phyloP scores from a whole-genome alignment of 768 basidiomycete species.

The Favolaschia claudopus region DNA sequence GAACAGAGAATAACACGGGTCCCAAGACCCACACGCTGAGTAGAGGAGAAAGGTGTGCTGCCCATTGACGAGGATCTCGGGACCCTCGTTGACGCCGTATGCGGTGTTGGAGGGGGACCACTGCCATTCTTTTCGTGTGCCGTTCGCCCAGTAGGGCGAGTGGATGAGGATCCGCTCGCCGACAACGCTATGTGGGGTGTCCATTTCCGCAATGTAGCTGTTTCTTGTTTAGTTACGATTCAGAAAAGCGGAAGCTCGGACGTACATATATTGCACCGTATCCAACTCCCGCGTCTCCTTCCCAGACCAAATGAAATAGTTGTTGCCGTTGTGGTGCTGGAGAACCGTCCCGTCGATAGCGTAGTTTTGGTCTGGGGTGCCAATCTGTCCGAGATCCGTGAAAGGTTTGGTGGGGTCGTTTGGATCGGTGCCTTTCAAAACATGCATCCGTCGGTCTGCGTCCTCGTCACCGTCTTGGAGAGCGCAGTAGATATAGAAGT shows the following conservation, averaged over 20 bases:
- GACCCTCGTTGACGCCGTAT: slow-evolving; percentile 17
- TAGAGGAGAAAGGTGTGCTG: slow-evolving; percentile 9
- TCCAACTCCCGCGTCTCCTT: slow-evolving; percentile 6
- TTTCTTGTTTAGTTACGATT: background rate
- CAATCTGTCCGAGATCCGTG: slow-evolving; percentile 11
- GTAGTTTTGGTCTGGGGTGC: slow-evolving; percentile 11
- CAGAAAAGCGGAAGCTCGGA: background rate
- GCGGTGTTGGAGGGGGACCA: slow-evolving; percentile 11
- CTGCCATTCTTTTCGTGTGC: slow-evolving; percentile 12
- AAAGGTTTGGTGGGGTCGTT: slow-evolving; percentile 14
- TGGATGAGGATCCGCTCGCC: slow-evolving; percentile 8
- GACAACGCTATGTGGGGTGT: slow-evolving; percentile 1
- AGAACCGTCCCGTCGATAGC: slow-evolving; percentile 15
- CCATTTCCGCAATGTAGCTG: slow-evolving; percentile 21
- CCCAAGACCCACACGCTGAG: slow-evolving; percentile 9
- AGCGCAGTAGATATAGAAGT: slow-evolving; percentile 15
- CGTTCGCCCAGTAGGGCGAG: slow-evolving; percentile 18
- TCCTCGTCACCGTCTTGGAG: slow-evolving; percentile 13
- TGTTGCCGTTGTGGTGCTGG: slow-evolving; percentile 10
- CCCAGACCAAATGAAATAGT: slow-evolving; percentile 20
- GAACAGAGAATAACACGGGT: slow-evolving; percentile 8
- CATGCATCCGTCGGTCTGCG: slow-evolving; percentile 13
- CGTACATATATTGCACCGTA: slow-evolving; percentile 18
- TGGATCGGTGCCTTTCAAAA: slow-evolving; percentile 5
- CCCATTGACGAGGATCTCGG: slow-evolving; percentile 1